Base-by-base conservation (phyloP, 208 protist species). In the Wallacemonas sp. region DNA sequence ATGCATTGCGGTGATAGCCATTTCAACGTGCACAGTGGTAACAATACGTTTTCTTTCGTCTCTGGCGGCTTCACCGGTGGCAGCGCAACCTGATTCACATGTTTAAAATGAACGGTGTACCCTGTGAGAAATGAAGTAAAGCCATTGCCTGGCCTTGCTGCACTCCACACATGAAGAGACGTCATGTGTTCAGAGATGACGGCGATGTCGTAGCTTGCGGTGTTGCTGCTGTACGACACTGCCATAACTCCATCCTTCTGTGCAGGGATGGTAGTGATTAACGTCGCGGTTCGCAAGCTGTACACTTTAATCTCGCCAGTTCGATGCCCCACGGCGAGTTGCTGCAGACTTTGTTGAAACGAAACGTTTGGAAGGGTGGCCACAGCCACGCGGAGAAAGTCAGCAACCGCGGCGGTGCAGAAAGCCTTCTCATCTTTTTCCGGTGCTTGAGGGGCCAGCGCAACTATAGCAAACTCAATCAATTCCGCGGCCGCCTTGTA, bases 1-100 rank as follows among this genome's bases (percentile, higher is more conserved):
- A 95, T 64, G 56, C 89, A 95, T 53, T 88, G 83, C 33, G 89
- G 84, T 0, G 89, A 95, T 39, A 95, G 71, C 89, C 89, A 95
- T 27, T 69, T 78, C n/a, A 92, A 44, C 17, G 56, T 62, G 36
- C 82, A 91, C 58, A 76, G 75, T 1, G 34, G 67, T 17, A 79
- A 66, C 38, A 94, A 64, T 30, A 39, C 24, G 1, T 54, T 24
- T 24, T 5, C 64, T 0, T 77, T 72, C 6, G 42, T 53, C 2
- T 27, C 15, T n/a, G 34, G 38, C 2, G 70, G 47, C 19, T 8
- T 44, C 0, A 46, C 63, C 15, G 58, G 22, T 0, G 79, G 77
- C 12, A 89, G 62, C 14, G 72, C 70, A 5, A 81, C 56, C 0
- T 70, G 26, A 24, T 71, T 49, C n/a, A 75, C 33, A 3, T 73